Evolutionary conservation across 2,329 filamentous ascomycete genomes (phyloP).

Genomic region (Remersonia thermophila): DNA sequence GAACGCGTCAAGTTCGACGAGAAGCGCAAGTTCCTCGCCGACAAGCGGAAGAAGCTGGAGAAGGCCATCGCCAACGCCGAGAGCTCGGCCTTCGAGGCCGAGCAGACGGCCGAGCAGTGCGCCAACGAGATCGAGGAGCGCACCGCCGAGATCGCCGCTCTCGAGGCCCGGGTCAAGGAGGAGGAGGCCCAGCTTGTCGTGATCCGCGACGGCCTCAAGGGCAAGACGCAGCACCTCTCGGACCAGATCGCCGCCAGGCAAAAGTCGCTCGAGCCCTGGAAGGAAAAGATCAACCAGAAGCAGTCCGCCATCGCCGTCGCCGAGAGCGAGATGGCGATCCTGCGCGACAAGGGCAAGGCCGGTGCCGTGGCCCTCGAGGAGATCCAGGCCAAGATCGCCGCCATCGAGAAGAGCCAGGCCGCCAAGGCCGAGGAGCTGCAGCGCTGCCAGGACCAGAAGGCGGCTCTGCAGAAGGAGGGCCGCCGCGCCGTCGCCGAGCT

Average conservation of each 20-base stretch:
- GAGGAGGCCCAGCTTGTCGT: constrained; percentile 72
- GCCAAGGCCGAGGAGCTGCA: constrained; percentile 65
- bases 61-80: constrained; percentile 72
- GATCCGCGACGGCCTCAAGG: constrained; percentile 82
- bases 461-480: constrained; percentile 60
- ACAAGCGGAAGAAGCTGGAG: constrained; percentile 90
- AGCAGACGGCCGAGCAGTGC: constrained; percentile 67
- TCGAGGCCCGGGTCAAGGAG: constrained; percentile 62
- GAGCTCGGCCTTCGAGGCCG: constrained; percentile 59
- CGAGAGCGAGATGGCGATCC: constrained; percentile 84
- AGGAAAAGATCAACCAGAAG: constrained; percentile 92
- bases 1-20: constrained; percentile 96
- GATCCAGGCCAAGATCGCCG: constrained; percentile 62
- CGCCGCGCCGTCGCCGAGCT: constrained; percentile 61
- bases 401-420: constrained; percentile 58
- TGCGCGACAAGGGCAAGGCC: constrained; percentile 79
- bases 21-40: constrained; percentile 84
- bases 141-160: constrained; percentile 56
- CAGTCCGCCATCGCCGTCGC: constrained; percentile 88
- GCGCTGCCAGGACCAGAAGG: constrained; percentile 60
- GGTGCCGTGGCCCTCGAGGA: constrained; percentile 77
- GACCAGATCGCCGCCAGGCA: constrained; percentile 88
- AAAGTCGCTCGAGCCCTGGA: constrained; percentile 91
- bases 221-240: constrained; percentile 89
- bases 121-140: constrained; percentile 66